Base-by-base conservation (phyloP, 2,329 filamentous ascomycete genomes). In the Colletotrichum lupini region DNA sequence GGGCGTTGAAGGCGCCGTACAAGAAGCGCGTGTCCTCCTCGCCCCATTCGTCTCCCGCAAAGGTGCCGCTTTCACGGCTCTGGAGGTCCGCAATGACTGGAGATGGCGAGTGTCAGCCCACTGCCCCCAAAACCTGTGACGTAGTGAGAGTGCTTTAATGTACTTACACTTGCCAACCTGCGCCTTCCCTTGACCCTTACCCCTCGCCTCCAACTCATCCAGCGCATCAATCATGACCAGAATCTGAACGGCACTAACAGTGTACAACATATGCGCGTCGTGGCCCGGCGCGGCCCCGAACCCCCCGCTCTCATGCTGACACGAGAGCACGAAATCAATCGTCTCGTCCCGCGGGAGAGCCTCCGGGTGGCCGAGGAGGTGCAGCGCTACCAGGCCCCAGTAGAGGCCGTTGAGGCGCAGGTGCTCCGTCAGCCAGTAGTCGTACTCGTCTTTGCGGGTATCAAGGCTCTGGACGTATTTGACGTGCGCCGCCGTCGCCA, bases 341-440 rank as follows among this genome's bases (percentile, higher is more conserved):
- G 97, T 93, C 75, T 94, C 91, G 66, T 92, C 88, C 67, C 94
- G 91, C 12, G 96, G 93, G 11, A 99, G 89, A 3, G 93, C 95
- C 75, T 97, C 91, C 1, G 95, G 94, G 68, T 90, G 92, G 61
- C 92, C 90, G 72, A 99, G 91, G 32, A 98, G 88, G 85, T 98
- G 93, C 53, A 98, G 89, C 7, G 96, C 93, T 7, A 92, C 97
- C 70, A 99, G 85, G 16, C 97, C 97, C 97, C 97, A 99, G 84
- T 99, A 99, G 60, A 99, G 90, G 57, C 97, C 97, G 81, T 97
- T 98, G 71, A 99, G 89, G 74, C 97, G 95, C 77, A 99, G 88
- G 82, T 99, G 97, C 84, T 99, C 96, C 16, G 97, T 99, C 81
- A 98, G 88, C 93, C 96, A 98, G 86, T 98, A 99, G 83, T 98